phyloP scores from a whole-genome alignment of 2,329 filamentous ascomycete genomes.

The Microcyclospora tardicrescens region DNA sequence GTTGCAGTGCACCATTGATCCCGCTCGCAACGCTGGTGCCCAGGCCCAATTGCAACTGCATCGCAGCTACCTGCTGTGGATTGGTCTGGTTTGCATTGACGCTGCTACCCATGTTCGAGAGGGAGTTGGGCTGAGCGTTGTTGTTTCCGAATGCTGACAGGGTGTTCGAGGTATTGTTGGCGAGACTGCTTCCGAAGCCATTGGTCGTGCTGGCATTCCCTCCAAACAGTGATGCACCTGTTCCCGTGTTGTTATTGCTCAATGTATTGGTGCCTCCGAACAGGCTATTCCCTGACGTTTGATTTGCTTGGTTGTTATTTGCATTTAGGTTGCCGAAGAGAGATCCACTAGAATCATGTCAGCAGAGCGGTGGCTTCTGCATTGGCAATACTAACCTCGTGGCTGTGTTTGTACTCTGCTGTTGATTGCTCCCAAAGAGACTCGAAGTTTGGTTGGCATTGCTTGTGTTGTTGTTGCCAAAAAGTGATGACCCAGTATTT shows the following conservation, averaged over 20 bases:
- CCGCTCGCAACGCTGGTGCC: background rate
- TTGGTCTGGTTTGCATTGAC: conserved; percentile 2
- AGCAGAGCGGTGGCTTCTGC: too few relatives aligned
- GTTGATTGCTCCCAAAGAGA: conserved; percentile 22
- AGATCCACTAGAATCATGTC: background rate
- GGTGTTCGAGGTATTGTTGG: conserved; percentile 7
- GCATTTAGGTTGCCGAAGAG: conserved; percentile 6
- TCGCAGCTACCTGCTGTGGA: conserved; percentile 1
- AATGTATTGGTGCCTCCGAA: conserved; percentile 1
- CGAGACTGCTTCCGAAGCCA: conserved; percentile 20
- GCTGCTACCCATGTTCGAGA: background rate
- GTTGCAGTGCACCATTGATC: background rate
- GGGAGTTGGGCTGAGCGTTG: too few relatives aligned
- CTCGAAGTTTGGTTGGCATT: conserved; percentile 12
- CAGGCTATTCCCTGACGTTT: background rate
- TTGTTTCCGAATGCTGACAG: too few relatives aligned
- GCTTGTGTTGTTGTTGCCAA: conserved; percentile 18
- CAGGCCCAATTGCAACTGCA: background rate
- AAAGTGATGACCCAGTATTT: conserved; percentile 22
- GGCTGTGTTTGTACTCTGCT: conserved; percentile 1
- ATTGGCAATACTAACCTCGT: too few relatives aligned
- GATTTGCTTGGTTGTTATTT: conserved; percentile 5
- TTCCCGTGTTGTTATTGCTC: conserved; percentile 14
- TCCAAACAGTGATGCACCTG: conserved; percentile 26
- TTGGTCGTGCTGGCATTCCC: conserved; percentile 9